Percentiles rank a stretch among this genome's conserved stretches.
Conservation (phyloP, 441 rosid species). For the Bruguiera hainesii region DNA sequence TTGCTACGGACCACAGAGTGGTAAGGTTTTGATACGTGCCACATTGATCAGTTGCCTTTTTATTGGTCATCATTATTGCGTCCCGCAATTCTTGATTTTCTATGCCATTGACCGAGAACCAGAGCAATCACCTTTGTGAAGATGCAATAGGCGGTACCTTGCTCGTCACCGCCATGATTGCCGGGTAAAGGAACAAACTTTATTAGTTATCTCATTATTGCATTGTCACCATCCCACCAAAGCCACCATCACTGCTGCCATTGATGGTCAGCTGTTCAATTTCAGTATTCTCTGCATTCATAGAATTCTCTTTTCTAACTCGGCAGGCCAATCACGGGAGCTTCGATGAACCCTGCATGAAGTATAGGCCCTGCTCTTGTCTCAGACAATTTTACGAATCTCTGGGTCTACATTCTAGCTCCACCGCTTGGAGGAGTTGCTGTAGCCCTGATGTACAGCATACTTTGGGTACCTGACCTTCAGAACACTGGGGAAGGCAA, state of each 20-base stretch:
- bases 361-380: conserved; percentile 56
- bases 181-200: conserved; percentile 34
- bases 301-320: background rate
- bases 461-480: conserved; percentile 37
- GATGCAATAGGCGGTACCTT: conserved; percentile 37
- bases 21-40: conserved; percentile 18
- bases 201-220: too few species aligned
- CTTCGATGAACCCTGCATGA: conserved; percentile 66
- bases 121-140: conserved; percentile 41
- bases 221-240: too few species aligned
- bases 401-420: conserved; percentile 45
- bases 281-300: background rate
- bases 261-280: background rate
- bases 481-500: conserved; percentile 18
- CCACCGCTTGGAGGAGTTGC: conserved; percentile 49
- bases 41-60: background rate
- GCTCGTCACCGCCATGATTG: conserved; percentile 36
- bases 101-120: conserved; percentile 13
- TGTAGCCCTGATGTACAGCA: conserved; percentile 29
- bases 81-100: background rate
- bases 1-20: conserved; percentile 45
- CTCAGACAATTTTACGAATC: conserved; percentile 38
- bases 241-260: too few species aligned
- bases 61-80: background rate
- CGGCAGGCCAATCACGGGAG: conserved; percentile 59